Base-by-base conservation (phyloP, 805 yeast species). In the Cyberlindnera euphorbiiphila region DNA sequence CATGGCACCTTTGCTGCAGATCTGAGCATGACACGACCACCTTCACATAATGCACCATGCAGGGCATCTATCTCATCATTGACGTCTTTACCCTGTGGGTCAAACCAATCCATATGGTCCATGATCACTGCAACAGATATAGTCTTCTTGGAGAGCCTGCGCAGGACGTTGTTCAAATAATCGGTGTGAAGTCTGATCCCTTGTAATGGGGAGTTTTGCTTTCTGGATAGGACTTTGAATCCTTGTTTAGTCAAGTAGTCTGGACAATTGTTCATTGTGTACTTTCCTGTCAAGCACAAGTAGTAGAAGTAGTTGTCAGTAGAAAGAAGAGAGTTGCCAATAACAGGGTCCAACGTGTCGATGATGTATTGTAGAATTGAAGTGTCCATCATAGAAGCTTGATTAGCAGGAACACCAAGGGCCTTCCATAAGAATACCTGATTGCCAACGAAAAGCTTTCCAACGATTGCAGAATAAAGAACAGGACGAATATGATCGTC, bases 81-180 rank as follows among this genome's bases (percentile, higher is more conserved):
- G 10, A 86, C 89, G 15, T 81, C 88, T 3, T 53, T 52, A 8
- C 81, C 82, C 12, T 66, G 56, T 25, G 85, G 80, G 49, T 80
- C 79, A 55, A 85, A 85, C 95, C 95, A 85, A 61, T 85, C 95
- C 93, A 85, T 83, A 59, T 85, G 95, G 60, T 85, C 95, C 95
- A 85, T 85, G 37, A 85, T 81, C 28, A 85, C 74, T 22, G 91
- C 91, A 49, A 81, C 78, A 5, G 89, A 78, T 29, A 85, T 69
- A 9, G 87, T 74, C 39, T 74, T 71, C 33, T 71, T 65, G 18
- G 78, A 66, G 36, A 85, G 65, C 45, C 93, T 71, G 28, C 74
- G 78, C 45, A 82, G 75, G 3, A 85, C 93, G 52, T 84, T 88
- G 53, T 76, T 80, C 52, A 85, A 67, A 41, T 79, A 78, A 58